Base-by-base conservation (phyloP, 139 green algal genomes). In the Chlamydomonas incerta region DNA sequence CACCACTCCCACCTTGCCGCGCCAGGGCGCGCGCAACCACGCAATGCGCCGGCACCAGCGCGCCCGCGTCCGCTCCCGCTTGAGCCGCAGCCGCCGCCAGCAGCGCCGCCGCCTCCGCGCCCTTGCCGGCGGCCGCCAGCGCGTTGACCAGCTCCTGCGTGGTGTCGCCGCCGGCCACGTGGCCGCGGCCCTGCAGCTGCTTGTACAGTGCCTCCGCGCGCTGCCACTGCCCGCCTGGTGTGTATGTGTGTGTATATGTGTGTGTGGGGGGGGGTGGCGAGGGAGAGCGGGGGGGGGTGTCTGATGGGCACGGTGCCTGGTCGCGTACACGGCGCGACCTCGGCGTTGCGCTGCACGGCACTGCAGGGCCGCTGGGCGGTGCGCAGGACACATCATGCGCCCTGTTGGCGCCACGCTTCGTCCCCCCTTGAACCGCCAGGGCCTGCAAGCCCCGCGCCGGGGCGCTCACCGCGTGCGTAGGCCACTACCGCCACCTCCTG, bases 161-260 rank as follows among this genome's bases (percentile, higher is more conserved):
- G 9, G 66, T 75, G 31, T 55, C 79, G n/a, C 8, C 57, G 18
- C 23, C 26, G 31, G 79, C 65, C 14, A 23, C 46, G 46, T 85
- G 66, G 24, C 77, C 77, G 17, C 20, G 34, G 0, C 41, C 34
- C 46, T 74, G 41, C 28, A 85, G 63, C 79, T 67, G 37, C 21
- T 31, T 20, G 50, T 76, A 85, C 24, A 85, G 47, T 9, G 29
- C 34, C 50, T 85, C 79, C 0, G 79, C 79, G 21, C 79, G 79
- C 66, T 85, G 33, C 79, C 65, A 75, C 66, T 85, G 79, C 8
- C 79, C 77, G 10, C 77, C 77, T 83, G 76, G 8, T n/a, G n/a
- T n/a, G n/a, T n/a, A n/a, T n/a, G n/a, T n/a, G n/a, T n/a, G n/a
- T n/a, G n/a, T n/a, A n/a, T n/a, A n/a, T n/a, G n/a, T n/a, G n/a